These are phyloP conservation scores for Yamagishiella unicocca DNA, from an alignment of 139 green algal species.

Conservation along the genomic window DNA sequence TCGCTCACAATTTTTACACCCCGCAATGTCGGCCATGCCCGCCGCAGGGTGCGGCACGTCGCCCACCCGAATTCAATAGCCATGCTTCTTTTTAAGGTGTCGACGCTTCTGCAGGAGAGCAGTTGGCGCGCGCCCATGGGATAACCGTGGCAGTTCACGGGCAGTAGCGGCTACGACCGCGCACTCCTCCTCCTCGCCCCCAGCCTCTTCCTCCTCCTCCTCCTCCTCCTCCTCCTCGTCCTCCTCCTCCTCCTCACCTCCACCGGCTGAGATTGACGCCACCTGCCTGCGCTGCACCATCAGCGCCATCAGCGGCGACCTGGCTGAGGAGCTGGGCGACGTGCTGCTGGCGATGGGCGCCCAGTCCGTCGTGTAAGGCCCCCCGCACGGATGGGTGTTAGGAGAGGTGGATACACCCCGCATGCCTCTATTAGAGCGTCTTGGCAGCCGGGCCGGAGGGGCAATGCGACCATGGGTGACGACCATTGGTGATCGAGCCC, in stretches of 20 bases:
- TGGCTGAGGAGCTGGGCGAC: conserved; percentile 73
- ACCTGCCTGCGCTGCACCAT: conserved; percentile 57
- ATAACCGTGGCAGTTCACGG: neutral
- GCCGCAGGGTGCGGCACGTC: neutral
- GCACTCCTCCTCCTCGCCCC: neutral
- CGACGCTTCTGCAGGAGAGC: neutral
- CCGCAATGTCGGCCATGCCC: neutral
- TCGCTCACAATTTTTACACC: neutral
- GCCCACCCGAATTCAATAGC: neutral
- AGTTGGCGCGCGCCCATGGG: neutral
- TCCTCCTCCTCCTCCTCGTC: neutral
- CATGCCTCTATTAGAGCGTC: too few species aligned
- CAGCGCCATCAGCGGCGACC: conserved; percentile 49
- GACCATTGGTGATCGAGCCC: too few species aligned
- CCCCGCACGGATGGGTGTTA: too few species aligned
- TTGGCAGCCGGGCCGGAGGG: too few species aligned
- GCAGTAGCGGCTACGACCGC: neutral
- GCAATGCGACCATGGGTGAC: too few species aligned
- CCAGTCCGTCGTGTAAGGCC: conserved; percentile 62
- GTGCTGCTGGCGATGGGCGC: conserved; percentile 75
- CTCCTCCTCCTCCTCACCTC: conserved; percentile 5
- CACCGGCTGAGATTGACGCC: conserved; percentile 39
- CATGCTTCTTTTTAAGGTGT: neutral
- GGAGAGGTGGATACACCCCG: too few species aligned
- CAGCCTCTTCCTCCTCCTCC: neutral